Evolutionary conservation across 495 filamentous ascomycete genomes (phyloP).

Genomic region (Penicillium nucicola): DNA sequence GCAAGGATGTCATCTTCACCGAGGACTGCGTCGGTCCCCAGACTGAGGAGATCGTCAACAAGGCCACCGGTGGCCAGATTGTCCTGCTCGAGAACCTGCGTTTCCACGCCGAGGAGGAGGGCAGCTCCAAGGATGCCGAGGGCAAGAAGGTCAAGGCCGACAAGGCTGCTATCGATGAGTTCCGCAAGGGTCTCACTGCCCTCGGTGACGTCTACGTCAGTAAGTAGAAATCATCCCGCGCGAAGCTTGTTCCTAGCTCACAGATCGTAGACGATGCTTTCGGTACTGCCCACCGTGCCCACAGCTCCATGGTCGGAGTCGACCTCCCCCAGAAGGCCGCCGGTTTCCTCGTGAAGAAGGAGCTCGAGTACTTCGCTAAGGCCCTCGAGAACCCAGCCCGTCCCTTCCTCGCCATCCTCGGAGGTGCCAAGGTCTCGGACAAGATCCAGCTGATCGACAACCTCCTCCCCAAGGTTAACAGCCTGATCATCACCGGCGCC

Average conservation of each 20-base stretch:
- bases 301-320: constrained; percentile 98
- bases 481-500: constrained; percentile 91
- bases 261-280: constrained; percentile 84
- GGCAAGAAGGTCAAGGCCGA: constrained; percentile 99
- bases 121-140: constrained; percentile 82
- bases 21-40: constrained; percentile 88
- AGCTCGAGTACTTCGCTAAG: constrained; percentile 98
- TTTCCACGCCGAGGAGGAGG: constrained; percentile 97
- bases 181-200: constrained; percentile 91
- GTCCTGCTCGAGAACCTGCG: constrained; percentile 95
- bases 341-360: constrained; percentile 99
- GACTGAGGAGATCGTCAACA: constrained; percentile 85
- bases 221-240: constrained; percentile 42
- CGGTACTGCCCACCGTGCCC: constrained; percentile 94
- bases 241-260: constrained; percentile 15
- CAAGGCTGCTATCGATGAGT: constrained; percentile 84
- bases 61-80: constrained; percentile 76
- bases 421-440: constrained; percentile 96
- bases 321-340: constrained; percentile 93
- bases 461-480: constrained; percentile 94
- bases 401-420: constrained; percentile 98
- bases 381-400: constrained; percentile 89
- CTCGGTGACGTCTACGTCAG: constrained; percentile 97
- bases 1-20: constrained; percentile 77
- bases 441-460: constrained; percentile 99